Conservation (phyloP, 1,284 basidiomycete species). For the Gymnopus androsaceus region DNA sequence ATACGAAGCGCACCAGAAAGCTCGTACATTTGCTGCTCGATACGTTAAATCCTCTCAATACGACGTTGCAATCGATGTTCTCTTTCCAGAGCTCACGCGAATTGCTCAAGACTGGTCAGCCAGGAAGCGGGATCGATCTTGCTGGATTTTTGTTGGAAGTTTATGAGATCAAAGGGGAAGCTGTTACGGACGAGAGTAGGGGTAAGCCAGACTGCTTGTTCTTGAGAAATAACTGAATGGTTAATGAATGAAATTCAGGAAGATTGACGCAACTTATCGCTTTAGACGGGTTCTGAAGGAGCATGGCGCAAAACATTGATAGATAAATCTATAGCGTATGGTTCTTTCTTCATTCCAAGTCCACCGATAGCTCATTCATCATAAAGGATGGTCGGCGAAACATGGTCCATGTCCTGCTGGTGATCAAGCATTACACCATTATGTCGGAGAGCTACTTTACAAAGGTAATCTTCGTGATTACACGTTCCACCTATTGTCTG, state of each 20-base stretch:
- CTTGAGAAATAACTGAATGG: neutral
- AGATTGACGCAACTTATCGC: conserved; percentile 83
- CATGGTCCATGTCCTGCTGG: conserved; percentile 78
- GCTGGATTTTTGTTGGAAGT: conserved; percentile 77
- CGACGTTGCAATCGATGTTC: conserved; percentile 83
- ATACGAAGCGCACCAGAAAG: conserved; percentile 94
- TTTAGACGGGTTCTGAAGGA: conserved; percentile 69
- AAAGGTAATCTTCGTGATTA: conserved; percentile 63
- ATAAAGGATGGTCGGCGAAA: conserved; percentile 77
- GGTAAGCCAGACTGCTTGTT: conserved; percentile 44
- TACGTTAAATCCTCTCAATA: conserved; percentile 79
- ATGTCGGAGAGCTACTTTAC: conserved; percentile 84
- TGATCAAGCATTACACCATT: conserved; percentile 84
- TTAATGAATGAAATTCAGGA: conserved; percentile 43
- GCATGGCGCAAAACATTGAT: conserved; percentile 81
- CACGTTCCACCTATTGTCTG: neutral
- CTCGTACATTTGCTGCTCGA: conserved; percentile 88
- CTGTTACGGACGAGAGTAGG: conserved; percentile 72
- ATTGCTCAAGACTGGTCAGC: conserved; percentile 82
- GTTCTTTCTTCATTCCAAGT: conserved; percentile 14
- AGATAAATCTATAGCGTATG: conserved; percentile 73
- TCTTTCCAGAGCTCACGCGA: conserved; percentile 85
- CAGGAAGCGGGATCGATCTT: conserved; percentile 88
- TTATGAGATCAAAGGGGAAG: conserved; percentile 71
- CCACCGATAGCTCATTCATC: conserved; percentile 13